phyloP scores from a whole-genome alignment of 2,329 filamentous ascomycete species.

The Pyrenophora tritici-repentis region DNA sequence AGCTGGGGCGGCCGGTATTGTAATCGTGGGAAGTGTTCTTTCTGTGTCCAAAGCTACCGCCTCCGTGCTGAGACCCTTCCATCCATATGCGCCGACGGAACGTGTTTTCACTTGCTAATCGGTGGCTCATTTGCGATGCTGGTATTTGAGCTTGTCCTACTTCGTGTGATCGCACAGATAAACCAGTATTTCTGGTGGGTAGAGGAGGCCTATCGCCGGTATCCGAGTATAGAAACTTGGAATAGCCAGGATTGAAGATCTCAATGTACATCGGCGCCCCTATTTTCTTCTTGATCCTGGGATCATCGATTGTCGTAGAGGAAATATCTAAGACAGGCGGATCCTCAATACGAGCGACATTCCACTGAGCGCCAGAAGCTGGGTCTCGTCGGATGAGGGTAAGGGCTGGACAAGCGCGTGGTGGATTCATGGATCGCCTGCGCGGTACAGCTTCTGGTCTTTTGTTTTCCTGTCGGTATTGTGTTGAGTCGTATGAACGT shows the following conservation, averaged over 20 bases:
- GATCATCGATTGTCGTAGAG: conserved; percentile 47
- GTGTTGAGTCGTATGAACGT: conserved; percentile 31
- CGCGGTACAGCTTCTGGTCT: conserved; percentile 25
- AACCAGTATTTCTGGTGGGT: conserved; percentile 20
- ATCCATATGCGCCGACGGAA: conserved; percentile 56
- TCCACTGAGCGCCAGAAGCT: conserved; percentile 56
- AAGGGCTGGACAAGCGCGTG: conserved; percentile 36
- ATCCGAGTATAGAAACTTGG: conserved; percentile 55
- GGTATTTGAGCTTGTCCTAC: not conserved
- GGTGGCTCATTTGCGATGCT: not conserved
- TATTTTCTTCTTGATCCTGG: conserved; percentile 40
- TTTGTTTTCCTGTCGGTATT: conserved; percentile 27
- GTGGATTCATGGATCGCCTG: conserved; percentile 26
- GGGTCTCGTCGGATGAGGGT: conserved; percentile 59
- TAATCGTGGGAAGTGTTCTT: conserved; percentile 41
- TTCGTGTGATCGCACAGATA: conserved; percentile 18
- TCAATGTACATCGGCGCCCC: conserved; percentile 58
- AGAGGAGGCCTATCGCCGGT: conserved; percentile 22
- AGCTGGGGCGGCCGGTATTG: conserved; percentile 25
- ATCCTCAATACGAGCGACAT: conserved; percentile 56
- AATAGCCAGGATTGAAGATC: conserved; percentile 64
- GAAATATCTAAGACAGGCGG: conserved; percentile 52
- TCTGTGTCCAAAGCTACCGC: conserved; percentile 49
- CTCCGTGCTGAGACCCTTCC: conserved; percentile 50
- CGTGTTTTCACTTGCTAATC: conserved; percentile 22